Evolutionary conservation across 805 yeast genomes (phyloP), one percentile per base, ranked within the genome.

Genomic region (Yarrowia porcina): DNA sequence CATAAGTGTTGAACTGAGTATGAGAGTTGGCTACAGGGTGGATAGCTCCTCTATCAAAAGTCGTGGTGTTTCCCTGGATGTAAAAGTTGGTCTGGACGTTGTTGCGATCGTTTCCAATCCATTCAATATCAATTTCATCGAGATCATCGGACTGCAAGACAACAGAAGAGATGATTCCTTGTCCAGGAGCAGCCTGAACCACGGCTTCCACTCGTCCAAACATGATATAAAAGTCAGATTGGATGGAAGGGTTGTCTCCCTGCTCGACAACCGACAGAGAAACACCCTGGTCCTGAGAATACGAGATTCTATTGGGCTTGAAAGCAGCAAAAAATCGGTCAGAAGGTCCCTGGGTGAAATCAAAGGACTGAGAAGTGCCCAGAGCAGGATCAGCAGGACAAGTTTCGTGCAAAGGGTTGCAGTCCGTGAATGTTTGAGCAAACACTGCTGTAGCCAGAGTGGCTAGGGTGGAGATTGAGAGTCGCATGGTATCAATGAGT

Each of bases 121-220:
- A 88, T 73, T 92, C 97, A 52, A 88, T 70, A 75, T 92, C 97
- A 52, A 92, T 84, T 75, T 92, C 97, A 74, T 92, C 97, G 66
- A 87, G 77, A 70, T 88, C 96, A 72, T 92, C 97, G 69, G 83
- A 79, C 71, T 90, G 96, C 64, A 91, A 79, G 66, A 86, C 89
- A 67, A 91, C 83, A 2, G 94, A 86, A 0, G 97, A 87, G 15
- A 90, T 83, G 42, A 92, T 80, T 66, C 97, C 97, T 25, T 74
- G 74, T 25, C 97, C 97, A n/a, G 81, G 76, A 3, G 96, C 92
- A 17, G 92, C 88, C 72, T 86, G 80, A 65, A 88, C 72, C 1
- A 78, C 79, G 9, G 84, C 90, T 72, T 89, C 96, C 32, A 90
- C 83, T 67, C 84, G 84, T 65, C 97, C 97, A 73, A 86, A 92